phyloP scores from a whole-genome alignment of 1,284 basidiomycete genomes.

The Paramarasmius palmivorus region DNA sequence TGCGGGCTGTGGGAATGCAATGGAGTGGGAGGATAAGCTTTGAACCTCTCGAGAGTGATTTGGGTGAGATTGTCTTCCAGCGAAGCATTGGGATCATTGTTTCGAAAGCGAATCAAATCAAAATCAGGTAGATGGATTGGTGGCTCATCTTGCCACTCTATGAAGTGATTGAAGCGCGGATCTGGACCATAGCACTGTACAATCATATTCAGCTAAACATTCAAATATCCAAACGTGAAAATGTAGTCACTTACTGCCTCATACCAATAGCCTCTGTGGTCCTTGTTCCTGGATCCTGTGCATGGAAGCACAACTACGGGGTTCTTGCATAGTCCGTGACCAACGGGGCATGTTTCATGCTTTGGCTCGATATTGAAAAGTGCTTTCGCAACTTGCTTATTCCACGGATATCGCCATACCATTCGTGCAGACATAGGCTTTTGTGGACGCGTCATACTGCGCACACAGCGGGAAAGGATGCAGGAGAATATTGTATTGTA shows the following conservation, averaged over 20 bases:
- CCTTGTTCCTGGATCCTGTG: neutral
- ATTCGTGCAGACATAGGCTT: too few species aligned
- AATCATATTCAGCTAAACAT: neutral
- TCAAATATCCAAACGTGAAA: neutral
- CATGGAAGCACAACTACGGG: neutral
- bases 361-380: too few species aligned
- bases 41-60: neutral
- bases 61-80: neutral
- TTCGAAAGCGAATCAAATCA: neutral
- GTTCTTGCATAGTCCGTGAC: neutral
- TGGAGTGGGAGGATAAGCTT: neutral
- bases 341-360: too few species aligned
- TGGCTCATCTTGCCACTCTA: neutral
- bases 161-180: neutral
- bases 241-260: neutral
- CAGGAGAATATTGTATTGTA: too few species aligned
- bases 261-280: neutral
- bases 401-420: too few species aligned
- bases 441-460: too few species aligned
- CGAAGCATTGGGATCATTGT: neutral
- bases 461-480: too few species aligned
- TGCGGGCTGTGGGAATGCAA: neutral
- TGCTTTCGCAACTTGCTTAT: too few species aligned
- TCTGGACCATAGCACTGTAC: neutral
- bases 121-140: neutral